Percentiles rank a stretch among this genome's conserved stretches.
Evolutionary conservation across 2,329 filamentous ascomycete species (phyloP).

Genomic region (Fusarium avenaceum): DNA sequence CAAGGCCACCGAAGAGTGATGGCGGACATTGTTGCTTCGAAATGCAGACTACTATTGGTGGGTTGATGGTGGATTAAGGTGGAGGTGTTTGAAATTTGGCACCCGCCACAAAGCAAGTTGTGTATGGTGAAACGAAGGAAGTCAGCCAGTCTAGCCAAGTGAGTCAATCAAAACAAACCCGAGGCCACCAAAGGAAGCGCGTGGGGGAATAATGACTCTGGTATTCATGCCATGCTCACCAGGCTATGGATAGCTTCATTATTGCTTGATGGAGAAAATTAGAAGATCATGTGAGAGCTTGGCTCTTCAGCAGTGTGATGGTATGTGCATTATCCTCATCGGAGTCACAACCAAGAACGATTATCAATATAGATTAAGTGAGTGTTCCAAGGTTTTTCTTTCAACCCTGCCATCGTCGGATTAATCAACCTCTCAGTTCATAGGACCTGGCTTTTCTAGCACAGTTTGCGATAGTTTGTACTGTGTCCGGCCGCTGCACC

Average conservation of each 20-base stretch:
- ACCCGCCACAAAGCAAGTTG: constrained; percentile 38
- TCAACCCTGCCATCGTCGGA: background rate
- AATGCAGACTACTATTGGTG: constrained; percentile 17
- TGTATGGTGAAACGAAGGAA: constrained; percentile 36
- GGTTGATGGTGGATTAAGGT: constrained; percentile 2
- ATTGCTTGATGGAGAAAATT: no score
- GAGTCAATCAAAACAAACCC: constrained; percentile 32
- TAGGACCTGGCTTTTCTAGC: constrained; percentile 2
- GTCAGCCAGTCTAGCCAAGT: constrained; percentile 6
- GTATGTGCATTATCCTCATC: background rate
- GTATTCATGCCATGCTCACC: background rate
- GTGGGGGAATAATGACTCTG: constrained; percentile 1
- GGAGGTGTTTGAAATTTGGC: constrained; percentile 42
- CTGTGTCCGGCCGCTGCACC: constrained; percentile 26
- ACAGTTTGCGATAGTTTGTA: constrained; percentile 13
- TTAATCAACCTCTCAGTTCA: background rate
- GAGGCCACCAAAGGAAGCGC: constrained; percentile 30
- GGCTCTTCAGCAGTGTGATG: background rate
- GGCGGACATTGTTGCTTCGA: constrained; percentile 14
- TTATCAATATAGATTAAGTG: background rate
- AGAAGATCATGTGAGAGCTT: background rate
- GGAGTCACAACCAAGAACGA: background rate
- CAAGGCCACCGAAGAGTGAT: constrained; percentile 16
- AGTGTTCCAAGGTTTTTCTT: background rate
- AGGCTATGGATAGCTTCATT: background rate